Conservation (phyloP, 208 protist species). For the Leishmania arabica region DNA sequence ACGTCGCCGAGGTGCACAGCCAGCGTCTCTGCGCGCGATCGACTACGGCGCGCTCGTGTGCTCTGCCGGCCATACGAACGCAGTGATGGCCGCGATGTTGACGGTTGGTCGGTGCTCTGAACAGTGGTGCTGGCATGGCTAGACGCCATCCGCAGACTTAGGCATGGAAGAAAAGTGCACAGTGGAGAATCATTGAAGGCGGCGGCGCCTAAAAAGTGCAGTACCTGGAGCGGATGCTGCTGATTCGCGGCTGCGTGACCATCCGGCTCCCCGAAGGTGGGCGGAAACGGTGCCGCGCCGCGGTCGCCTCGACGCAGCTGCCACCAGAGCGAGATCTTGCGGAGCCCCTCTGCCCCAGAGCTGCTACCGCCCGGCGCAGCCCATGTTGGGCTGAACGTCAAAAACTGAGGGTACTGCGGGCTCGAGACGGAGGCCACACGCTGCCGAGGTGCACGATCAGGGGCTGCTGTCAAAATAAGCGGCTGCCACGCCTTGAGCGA, state of each 20-base stretch:
- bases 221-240: constrained; percentile 27
- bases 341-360: background rate
- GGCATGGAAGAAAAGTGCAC: constrained; percentile 23
- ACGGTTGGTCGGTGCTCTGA: background rate
- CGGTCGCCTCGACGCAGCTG: background rate
- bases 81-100: background rate
- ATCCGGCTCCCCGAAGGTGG: background rate
- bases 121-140: constrained; percentile 3
- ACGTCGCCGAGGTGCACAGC: constrained; percentile 40
- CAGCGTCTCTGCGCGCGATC: constrained; percentile 14
- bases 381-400: background rate
- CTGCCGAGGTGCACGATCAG: background rate
- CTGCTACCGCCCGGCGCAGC: background rate
- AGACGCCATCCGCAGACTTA: constrained; percentile 22
- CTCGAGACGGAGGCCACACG: background rate
- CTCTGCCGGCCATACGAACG: constrained; percentile 1
- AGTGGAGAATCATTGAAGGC: constrained; percentile 39
- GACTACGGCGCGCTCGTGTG: background rate
- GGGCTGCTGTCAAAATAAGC: constrained; percentile 1
- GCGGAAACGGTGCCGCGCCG: background rate
- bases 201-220: constrained; percentile 33
- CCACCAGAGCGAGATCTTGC: background rate
- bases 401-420: background rate
- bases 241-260: background rate
- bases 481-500: constrained; percentile 20